phyloP scores from a whole-genome alignment of 2,329 filamentous ascomycete genomes.

The Aureobasidium pullulans region DNA sequence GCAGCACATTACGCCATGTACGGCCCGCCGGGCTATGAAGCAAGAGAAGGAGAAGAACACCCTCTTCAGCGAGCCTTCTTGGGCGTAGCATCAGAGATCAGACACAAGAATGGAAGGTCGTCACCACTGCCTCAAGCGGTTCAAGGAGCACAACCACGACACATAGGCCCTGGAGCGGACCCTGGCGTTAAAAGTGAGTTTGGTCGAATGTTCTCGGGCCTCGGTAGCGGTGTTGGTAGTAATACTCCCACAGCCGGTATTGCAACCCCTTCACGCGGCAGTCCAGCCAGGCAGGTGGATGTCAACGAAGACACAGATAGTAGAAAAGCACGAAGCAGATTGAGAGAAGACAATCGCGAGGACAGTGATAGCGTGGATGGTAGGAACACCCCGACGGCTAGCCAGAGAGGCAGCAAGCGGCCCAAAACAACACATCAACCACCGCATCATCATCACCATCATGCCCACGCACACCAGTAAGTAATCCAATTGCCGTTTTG shows the following conservation, averaged over 20 bases:
- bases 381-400: constrained; percentile 23
- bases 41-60: constrained; percentile 13
- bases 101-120: constrained; percentile 72
- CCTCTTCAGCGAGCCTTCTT: constrained; percentile 54
- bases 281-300: constrained; percentile 25
- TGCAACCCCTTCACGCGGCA: constrained; percentile 43
- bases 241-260: constrained; percentile 39
- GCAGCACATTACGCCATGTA: constrained; percentile 4
- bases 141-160: constrained; percentile 78
- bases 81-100: constrained; percentile 64
- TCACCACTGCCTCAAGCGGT: constrained; percentile 90
- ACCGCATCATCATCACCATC: constrained; percentile 47
- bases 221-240: constrained; percentile 62
- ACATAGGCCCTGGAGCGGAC: constrained; percentile 70
- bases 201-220: constrained; percentile 90
- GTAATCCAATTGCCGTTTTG: neutral
- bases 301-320: constrained; percentile 20
- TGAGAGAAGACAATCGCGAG: constrained; percentile 10
- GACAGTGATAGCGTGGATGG: constrained; percentile 34
- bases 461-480: constrained; percentile 18
- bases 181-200: constrained; percentile 92
- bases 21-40: constrained; percentile 6
- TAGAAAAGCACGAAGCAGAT: constrained; percentile 7
- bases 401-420: constrained; percentile 61
- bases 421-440: constrained; percentile 40